Base-by-base conservation (phyloP, 805 yeast genomes). In the Zygosaccharomyces pseudorouxii region DNA sequence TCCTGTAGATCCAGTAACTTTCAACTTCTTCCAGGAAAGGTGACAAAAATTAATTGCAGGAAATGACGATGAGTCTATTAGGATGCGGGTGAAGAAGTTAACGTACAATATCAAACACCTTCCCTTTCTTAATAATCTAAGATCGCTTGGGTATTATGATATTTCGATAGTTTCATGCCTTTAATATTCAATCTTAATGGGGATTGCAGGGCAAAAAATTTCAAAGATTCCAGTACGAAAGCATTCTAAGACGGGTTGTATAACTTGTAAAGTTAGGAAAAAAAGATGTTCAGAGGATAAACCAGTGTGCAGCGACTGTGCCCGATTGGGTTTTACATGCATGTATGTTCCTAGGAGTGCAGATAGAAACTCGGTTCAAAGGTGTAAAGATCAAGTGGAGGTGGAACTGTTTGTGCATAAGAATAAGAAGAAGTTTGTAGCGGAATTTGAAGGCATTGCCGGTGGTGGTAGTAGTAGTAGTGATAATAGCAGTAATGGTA, bases 261-360 rank as follows among this genome's bases (percentile, higher is more conserved):
- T 82, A 33, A 82, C 86, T 0, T 83, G 89, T 64, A 83, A 82
- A 57, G 70, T 78, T 31, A 67, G 89, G 38, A 82, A 82, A 71
- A 86, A 85, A 63, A 72, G 89, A 42, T 86, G 95, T 55, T 84
- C 87, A 51, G 93, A 86, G 60, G 73, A 74, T 1, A 73, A 77
- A 45, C 95, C 95, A 1, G 62, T 69, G 12, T 86, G 95, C 59
- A 63, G 74, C 0, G 89, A 86, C 57, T 86, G 95, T 62, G 51
- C 60, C 14, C 68, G 95, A 40, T 70, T 86, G n/a, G 71, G 76
- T 12, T 73, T 84, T 45, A 75, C 73, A 45, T 86, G 95, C 64
- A 75, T 77, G 40, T 86, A 89, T 81, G 89, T 92, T 8, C 70
- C 70, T 9, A 80, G 79, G 27, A 59, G 55, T 18, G 61, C 63